Percentiles rank a stretch among this genome's conserved stretches.
Conservation (phyloP, 2,329 filamentous ascomycete species). For the Diplodia corticola region DNA sequence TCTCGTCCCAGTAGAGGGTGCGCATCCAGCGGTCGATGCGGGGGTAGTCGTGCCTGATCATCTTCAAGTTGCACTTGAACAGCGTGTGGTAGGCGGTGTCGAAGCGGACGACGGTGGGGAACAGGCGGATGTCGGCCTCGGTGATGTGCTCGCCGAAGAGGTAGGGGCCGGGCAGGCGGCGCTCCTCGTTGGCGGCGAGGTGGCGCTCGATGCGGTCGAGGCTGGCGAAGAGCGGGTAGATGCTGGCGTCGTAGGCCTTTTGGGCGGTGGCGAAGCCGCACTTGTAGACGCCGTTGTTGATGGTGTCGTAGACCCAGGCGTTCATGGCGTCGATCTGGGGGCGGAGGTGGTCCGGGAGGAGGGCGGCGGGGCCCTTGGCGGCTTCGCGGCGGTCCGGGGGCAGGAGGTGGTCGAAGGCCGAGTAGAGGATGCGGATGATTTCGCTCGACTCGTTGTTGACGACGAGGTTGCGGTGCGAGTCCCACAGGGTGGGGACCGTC, state of each 20-base stretch:
- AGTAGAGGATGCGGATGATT: conserved; percentile 38
- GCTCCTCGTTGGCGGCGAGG: conserved; percentile 50
- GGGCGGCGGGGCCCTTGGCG: conserved; percentile 55
- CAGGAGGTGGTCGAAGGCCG: conserved; percentile 33
- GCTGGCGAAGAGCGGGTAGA: conserved; percentile 69
- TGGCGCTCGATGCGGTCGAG: conserved; percentile 76
- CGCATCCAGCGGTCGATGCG: conserved; percentile 49
- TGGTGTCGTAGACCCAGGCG: conserved; percentile 71
- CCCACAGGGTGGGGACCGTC: conserved; percentile 77
- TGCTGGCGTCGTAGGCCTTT: conserved; percentile 76
- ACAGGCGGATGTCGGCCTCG: conserved; percentile 79
- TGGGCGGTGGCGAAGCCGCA: conserved; percentile 81
- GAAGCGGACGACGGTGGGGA: conserved; percentile 30
- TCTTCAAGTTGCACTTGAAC: conserved; percentile 71
- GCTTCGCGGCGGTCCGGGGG: conserved; percentile 57
- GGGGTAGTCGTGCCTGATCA: conserved; percentile 62
- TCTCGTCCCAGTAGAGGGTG: conserved; percentile 45
- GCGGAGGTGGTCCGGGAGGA: conserved; percentile 67
- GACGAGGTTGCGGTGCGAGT: conserved; percentile 56
- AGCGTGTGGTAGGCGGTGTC: conserved; percentile 71
- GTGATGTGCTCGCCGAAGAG: conserved; percentile 75
- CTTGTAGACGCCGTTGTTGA: conserved; percentile 58
- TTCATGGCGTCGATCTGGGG: conserved; percentile 72
- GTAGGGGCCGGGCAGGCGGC: no score
- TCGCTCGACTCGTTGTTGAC: conserved; percentile 39